Base-by-base conservation (phyloP, 768 basidiomycete genomes). In the Hypsizygus marmoreus region DNA sequence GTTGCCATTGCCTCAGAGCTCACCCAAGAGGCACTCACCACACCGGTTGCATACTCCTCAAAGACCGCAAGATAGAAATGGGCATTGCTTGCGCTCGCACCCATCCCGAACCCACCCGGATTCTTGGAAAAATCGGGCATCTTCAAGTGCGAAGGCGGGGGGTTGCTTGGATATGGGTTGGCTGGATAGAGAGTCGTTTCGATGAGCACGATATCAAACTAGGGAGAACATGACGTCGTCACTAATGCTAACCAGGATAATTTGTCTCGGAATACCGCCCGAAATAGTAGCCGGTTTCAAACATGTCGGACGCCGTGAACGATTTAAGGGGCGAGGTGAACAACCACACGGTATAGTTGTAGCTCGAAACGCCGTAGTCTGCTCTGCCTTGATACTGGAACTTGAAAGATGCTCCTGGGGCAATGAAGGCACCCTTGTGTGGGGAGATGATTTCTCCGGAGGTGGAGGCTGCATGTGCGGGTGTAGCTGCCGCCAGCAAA, bases 71-170 rank as follows among this genome's bases (percentile, higher is more conserved):
- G 46, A 39, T 66, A 63, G 47, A 71, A 63, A 4, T 61, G 57
- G 6, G 57, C 54, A 50, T 75, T 60, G 43, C 50, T 60, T n/a
- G 57, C 66, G 11, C 45, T 20, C 24, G 50, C 45, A 16, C 72
- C 72, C 13, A 49, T 34, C 12, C 69, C 73, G 31, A 66, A 77
- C 3, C 73, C 75, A 13, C 66, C 71, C 11, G 63, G 67, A 11
- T 60, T 50, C 40, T 62, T 60, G 2, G 72, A 65, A 49, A 79
- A 74, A 62, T 77, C 62, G 11, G 76, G 76, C 75, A 77, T 75
- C 12, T 58, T 65, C 17, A 75, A 61, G 31, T 65, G 50, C 0
- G 64, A 30, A 3, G 76, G 76, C 4, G 70, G 55, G 14, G 63
- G 67, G 41, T 75, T 69, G 14, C 41, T 50, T 8, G 74, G 63